Evolutionary conservation across 148 eudicot genomes (phyloP).

Genomic region (Rhododendron simsii): DNA sequence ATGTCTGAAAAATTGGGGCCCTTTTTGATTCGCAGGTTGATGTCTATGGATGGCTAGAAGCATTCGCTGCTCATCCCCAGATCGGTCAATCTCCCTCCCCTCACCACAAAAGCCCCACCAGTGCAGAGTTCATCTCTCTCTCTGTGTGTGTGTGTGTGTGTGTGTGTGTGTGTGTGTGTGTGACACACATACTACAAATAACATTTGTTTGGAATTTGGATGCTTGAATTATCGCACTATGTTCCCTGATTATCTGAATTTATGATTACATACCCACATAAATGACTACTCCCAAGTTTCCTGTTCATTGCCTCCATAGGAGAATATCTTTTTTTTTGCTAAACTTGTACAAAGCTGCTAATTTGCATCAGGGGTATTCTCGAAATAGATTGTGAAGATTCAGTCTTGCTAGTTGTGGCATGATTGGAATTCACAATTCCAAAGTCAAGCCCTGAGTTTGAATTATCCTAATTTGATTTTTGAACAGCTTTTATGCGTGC

Average conservation of each 20-base stretch:
- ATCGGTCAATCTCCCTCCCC: conserved; percentile 56
- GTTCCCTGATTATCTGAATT: neutral
- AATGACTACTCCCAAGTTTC: neutral
- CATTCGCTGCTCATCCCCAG: conserved; percentile 82
- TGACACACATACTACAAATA: neutral
- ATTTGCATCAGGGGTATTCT: neutral
- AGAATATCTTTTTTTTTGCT: neutral
- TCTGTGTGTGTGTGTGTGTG: too few relatives aligned
- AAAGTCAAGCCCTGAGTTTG: neutral
- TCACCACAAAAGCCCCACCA: conserved; percentile 40
- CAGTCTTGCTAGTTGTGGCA: neutral
- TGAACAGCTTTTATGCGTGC: neutral
- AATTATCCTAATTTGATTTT: neutral
- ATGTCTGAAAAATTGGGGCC: neutral
- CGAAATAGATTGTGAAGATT: neutral
- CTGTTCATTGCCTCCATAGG: neutral
- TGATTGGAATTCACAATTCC: neutral
- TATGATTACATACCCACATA: neutral
- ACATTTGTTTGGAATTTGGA: neutral
- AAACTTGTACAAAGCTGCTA: neutral
- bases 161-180: too few relatives aligned
- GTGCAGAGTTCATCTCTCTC: conserved; percentile 61
- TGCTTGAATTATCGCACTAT: neutral
- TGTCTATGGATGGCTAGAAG: conserved; percentile 92
- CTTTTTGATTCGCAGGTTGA: conserved; percentile 51